Percentiles rank a stretch among this genome's conserved stretches.
These are phyloP conservation scores for Daedaleopsis nitida DNA, from an alignment of 768 basidiomycete species.

Conservation along the genomic window DNA sequence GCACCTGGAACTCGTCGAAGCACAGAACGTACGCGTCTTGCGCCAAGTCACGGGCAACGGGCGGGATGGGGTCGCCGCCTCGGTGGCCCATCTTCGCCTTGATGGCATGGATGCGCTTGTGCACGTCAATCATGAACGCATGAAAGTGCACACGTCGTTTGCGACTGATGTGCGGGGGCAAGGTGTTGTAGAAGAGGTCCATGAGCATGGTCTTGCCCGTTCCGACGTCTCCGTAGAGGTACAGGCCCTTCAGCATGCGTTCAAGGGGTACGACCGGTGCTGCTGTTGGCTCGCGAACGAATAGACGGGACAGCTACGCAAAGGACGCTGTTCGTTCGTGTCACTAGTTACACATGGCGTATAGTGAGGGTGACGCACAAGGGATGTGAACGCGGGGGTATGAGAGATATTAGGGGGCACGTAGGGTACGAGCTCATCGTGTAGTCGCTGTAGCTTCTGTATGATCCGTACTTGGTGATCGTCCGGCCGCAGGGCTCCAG, in stretches of 20 bases:
- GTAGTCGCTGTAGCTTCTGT: conserved; percentile 75
- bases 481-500: conserved; percentile 68
- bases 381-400: conserved; percentile 30
- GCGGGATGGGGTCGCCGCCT: conserved; percentile 81
- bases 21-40: conserved; percentile 84
- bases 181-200: conserved; percentile 92
- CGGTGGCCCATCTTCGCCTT: conserved; percentile 69
- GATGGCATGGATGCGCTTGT: conserved; percentile 85
- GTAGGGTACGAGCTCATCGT: conserved; percentile 72
- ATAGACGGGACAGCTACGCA: conserved; percentile 31
- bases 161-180: conserved; percentile 63
- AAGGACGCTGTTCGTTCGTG: not conserved
- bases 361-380: conserved; percentile 30
- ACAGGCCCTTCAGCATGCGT: conserved; percentile 80
- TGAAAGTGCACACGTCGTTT: conserved; percentile 97
- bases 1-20: conserved; percentile 97
- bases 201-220: conserved; percentile 99
- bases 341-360: not conserved
- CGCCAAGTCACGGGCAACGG: conserved; percentile 86
- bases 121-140: conserved; percentile 98
- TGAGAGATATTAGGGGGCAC: conserved; percentile 65
- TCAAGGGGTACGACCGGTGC: conserved; percentile 41
- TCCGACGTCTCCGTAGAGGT: conserved; percentile 95
- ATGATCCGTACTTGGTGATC: conserved; percentile 86
- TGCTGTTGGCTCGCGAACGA: conserved; percentile 26